Percentiles rank a stretch among this genome's conserved stretches.
phyloP scores from a whole-genome alignment of 2,329 filamentous ascomycete species.

The Paraconiothyrium brasiliense region DNA sequence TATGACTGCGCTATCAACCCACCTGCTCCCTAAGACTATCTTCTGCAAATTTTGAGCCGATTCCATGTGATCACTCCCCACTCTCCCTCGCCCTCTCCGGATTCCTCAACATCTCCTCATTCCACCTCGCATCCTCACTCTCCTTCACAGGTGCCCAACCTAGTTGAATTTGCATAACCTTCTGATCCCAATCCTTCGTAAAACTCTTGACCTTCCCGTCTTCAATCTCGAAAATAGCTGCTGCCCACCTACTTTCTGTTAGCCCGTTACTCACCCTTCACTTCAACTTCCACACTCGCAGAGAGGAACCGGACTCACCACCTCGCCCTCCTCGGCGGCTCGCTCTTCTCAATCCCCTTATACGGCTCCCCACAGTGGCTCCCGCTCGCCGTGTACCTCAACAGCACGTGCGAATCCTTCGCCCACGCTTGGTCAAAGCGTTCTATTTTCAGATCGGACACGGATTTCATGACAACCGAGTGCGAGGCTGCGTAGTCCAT shows the following conservation, averaged over 20 bases:
- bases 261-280: background rate
- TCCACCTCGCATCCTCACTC: slow-evolving; percentile 17
- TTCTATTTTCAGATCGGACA: slow-evolving; percentile 49
- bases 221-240: slow-evolving; percentile 51
- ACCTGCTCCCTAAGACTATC: too few species aligned
- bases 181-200: slow-evolving; percentile 51
- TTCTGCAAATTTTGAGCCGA: too few species aligned
- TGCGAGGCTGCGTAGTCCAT: slow-evolving; percentile 52
- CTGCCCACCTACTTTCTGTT: slow-evolving; percentile 37
- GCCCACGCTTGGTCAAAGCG: slow-evolving; percentile 49
- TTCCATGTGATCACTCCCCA: background rate
- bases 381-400: slow-evolving; percentile 51
- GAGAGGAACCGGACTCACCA: slow-evolving; percentile 16
- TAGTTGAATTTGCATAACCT: slow-evolving; percentile 28
- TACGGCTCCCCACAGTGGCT: slow-evolving; percentile 49
- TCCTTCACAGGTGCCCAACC: slow-evolving; percentile 26
- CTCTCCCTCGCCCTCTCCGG: slow-evolving; percentile 9
- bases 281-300: background rate
- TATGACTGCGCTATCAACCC: too few species aligned
- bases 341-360: slow-evolving; percentile 46
- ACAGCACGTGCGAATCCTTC: slow-evolving; percentile 47
- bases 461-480: slow-evolving; percentile 46
- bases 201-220: slow-evolving; percentile 49
- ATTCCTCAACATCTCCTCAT: slow-evolving; percentile 9
- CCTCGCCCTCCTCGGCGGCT: slow-evolving; percentile 40